These are phyloP conservation scores for Amylocarpus encephaloides DNA, from an alignment of 2,329 filamentous ascomycete species.

Conservation along the genomic window DNA sequence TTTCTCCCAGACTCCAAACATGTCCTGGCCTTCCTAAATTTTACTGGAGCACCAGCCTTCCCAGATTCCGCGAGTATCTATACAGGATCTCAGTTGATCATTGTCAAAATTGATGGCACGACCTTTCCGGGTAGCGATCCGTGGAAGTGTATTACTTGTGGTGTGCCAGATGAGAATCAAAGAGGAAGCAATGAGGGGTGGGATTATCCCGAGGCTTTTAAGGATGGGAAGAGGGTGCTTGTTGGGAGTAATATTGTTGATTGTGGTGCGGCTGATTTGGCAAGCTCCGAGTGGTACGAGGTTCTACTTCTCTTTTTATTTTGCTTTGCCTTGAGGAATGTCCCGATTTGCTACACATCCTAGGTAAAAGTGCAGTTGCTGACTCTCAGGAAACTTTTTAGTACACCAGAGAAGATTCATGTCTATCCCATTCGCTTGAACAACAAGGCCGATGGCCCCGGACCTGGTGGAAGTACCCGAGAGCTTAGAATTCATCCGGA, in stretches of 20 bases:
- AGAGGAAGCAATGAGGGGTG: not conserved
- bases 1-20: slow-evolving; percentile 40
- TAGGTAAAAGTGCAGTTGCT: too few species aligned
- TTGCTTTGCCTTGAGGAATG: too few species aligned
- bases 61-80: slow-evolving; percentile 33
- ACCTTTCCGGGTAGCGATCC: slow-evolving; percentile 38
- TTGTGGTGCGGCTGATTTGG: not conserved
- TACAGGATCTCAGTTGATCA: slow-evolving; percentile 35
- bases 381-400: too few species aligned
- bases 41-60: slow-evolving; percentile 36
- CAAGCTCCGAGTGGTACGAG: not conserved
- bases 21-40: slow-evolving; percentile 35
- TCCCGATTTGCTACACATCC: too few species aligned
- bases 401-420: slow-evolving; percentile 13
- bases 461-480: slow-evolving; percentile 29
- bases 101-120: slow-evolving; percentile 37
- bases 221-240: slow-evolving; percentile 34
- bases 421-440: slow-evolving; percentile 40
- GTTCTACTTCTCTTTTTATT: too few species aligned
- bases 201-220: slow-evolving; percentile 39
- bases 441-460: slow-evolving; percentile 29
- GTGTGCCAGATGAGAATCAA: slow-evolving; percentile 16
- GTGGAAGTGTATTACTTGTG: slow-evolving; percentile 36
- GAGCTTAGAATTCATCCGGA: slow-evolving; percentile 41
- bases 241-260: slow-evolving; percentile 17